Evolutionary conservation across 2,329 filamentous ascomycete species (phyloP), one percentile per base, ranked within the genome.

Genomic region (Botrytis aclada): DNA sequence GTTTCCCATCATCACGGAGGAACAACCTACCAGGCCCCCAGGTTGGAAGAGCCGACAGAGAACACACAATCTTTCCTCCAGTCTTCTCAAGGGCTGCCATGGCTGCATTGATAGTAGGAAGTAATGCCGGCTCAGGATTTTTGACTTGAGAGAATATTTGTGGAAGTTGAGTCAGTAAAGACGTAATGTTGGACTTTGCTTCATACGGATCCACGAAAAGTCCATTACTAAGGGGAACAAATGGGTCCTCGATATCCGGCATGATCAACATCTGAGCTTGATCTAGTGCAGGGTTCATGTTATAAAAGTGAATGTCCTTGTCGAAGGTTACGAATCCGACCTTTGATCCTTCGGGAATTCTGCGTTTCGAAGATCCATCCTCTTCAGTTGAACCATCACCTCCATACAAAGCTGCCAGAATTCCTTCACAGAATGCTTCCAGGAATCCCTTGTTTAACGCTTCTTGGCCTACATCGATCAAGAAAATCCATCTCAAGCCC

Each of bases 221-320:
- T 25, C 95, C 95, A 73, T 97, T 93, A 75, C 93, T 94, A 29
- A 99, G 86, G 4, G 96, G 95, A 25, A 98, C 90, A 81, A 99
- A 99, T 0, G 96, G 96, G 77, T 99, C 96, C 79, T 98, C 95
- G 66, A 99, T 88, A 80, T 99, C 96, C 5, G 96, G 93, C 93
- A 99, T 97, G 69, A 99, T 95, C 86, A 99, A 89, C 94, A 99
- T 98, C 81, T 99, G 96, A 16, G 96, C 94, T 83, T 94, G 90
- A 72, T 96, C 92, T 60, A 98, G 85, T 58, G 87, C 87, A 54
- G 94, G 83, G 79, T 91, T 94, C 78, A 97, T 90, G 80, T 98
- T 98, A 85, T 98, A 99, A 82, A 98, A 99, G 81, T 99, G 96
- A 74, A 99, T 92, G 79, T 98, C 94, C 82, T 94, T 95, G 84